Evolutionary conservation across 768 basidiomycete species (phyloP).

Genomic region (Kondoa malvinella): DNA sequence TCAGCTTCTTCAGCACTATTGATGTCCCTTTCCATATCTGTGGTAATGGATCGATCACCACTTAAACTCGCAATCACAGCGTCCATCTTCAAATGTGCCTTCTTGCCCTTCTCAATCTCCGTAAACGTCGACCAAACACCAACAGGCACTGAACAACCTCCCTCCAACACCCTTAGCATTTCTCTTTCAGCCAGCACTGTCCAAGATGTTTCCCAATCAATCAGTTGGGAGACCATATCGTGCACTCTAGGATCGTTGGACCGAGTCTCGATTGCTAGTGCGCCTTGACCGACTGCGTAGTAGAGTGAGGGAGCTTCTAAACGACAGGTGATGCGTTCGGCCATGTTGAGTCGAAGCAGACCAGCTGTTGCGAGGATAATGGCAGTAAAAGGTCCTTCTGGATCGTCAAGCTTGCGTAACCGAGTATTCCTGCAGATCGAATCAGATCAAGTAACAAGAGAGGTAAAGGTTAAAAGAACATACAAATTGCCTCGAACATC

Average conservation of each 20-base stretch:
- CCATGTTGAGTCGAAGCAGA: constrained; percentile 49
- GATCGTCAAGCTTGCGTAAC: constrained; percentile 71
- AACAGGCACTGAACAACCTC: constrained; percentile 93
- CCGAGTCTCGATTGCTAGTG: constrained; percentile 65
- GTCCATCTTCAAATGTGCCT: constrained; percentile 44
- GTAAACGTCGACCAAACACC: constrained; percentile 46
- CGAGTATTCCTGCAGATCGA: constrained; percentile 48
- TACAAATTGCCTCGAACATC: constrained; percentile 40
- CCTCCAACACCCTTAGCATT: constrained; percentile 74
- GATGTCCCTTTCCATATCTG: constrained; percentile 43
- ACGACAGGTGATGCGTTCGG: constrained; percentile 56
- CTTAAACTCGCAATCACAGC: constrained; percentile 72
- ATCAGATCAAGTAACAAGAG: constrained; percentile 6
- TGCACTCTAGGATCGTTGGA: constrained; percentile 34
- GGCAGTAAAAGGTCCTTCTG: constrained; percentile 61
- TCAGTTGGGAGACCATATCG: constrained; percentile 49
- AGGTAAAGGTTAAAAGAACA: neutral
- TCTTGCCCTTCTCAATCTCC: constrained; percentile 30
- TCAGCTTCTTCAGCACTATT: constrained; percentile 46
- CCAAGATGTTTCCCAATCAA: constrained; percentile 63
- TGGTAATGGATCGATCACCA: constrained; percentile 55
- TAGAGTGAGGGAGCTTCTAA: constrained; percentile 57
- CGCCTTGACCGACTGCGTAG: constrained; percentile 88
- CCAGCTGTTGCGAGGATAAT: constrained; percentile 88
- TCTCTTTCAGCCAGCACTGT: constrained; percentile 67